Base-by-base conservation (phyloP, 2,329 filamentous ascomycete genomes). In the Arachnomyces sp. region DNA sequence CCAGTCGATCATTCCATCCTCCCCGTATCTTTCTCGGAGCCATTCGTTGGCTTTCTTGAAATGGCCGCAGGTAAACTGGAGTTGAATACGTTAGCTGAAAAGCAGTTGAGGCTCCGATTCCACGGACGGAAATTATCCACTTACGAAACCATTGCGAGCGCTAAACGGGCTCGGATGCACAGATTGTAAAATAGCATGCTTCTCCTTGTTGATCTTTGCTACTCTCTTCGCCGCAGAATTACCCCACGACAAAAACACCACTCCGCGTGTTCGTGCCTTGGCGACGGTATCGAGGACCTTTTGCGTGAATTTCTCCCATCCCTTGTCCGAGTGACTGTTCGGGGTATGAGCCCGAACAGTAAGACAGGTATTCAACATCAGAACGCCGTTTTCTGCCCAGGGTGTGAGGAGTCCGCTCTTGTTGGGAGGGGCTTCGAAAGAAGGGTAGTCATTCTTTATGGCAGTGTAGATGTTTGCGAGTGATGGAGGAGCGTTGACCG, bases 161-260 rank as follows among this genome's bases (percentile, higher is more conserved):
- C 86, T 93, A 49, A 95, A 63, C n/a, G 92, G 92, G 61, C 87
- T 95, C 0, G 92, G 92, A 66, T 98, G 92, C 36, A 89, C 88
- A 54, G 81, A 84, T 65, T 84, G 81, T 49, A 98, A 70, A 29
- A 98, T 86, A 34, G 86, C 73, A 66, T 98, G 90, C 53, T 75
- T 81, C 48, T 77, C 72, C 37, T 65, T 69, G 56, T 92, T 83
- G 38, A 96, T 73, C 51, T 80, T 83, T 31, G 74, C 67, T 15
- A 93, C 86, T 41, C 89, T 72, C 67, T 86, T 84, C 41, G 81
- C 84, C 0, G 92, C 92, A 1, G 87, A 86, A 4, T 72, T 80
- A 12, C 92, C 92, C 92, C 92, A 98, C 1, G 90, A 90, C 62
- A 98, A 69, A 59, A 95, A 98, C 3, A 95, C 92, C 1, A 98